phyloP scores from a whole-genome alignment of 2,329 filamentous ascomycete genomes.

The Botryotinia globosa region DNA sequence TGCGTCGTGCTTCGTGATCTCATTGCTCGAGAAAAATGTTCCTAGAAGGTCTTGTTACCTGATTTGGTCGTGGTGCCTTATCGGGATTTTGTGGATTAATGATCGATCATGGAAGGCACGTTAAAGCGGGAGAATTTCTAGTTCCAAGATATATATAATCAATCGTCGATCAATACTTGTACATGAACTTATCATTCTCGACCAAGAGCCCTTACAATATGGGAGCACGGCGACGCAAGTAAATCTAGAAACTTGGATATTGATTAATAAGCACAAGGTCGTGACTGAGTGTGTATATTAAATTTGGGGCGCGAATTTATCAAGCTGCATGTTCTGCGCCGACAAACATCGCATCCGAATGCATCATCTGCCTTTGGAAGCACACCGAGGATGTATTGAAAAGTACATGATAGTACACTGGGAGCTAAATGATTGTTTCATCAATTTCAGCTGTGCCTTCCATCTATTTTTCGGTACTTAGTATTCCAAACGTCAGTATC shows the following conservation, averaged over 20 bases:
- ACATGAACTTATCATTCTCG: neutral
- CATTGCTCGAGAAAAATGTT: neutral
- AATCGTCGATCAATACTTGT: neutral
- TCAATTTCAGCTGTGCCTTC: no score
- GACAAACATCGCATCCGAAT: neutral
- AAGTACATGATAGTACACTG: neutral
- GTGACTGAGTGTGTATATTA: neutral
- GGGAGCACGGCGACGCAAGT: neutral
- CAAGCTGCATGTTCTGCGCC: neutral
- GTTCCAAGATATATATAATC: neutral
- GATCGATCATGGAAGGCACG: neutral
- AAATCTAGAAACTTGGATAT: neutral
- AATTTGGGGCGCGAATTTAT: neutral
- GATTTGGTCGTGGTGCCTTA: no score
- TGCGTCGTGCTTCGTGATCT: neutral
- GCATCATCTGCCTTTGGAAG: neutral
- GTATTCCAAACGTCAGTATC: neutral
- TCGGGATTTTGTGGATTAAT: neutral
- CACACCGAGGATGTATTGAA: neutral
- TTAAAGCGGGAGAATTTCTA: neutral
- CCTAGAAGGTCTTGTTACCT: neutral
- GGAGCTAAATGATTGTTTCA: neutral
- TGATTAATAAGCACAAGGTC: slow-evolving; percentile 8
- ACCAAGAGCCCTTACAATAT: neutral
- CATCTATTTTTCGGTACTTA: neutral